These are phyloP conservation scores for Lolium rigidum DNA, from an alignment of 176 grass and related monocot genomes.

Conservation along the genomic window DNA sequence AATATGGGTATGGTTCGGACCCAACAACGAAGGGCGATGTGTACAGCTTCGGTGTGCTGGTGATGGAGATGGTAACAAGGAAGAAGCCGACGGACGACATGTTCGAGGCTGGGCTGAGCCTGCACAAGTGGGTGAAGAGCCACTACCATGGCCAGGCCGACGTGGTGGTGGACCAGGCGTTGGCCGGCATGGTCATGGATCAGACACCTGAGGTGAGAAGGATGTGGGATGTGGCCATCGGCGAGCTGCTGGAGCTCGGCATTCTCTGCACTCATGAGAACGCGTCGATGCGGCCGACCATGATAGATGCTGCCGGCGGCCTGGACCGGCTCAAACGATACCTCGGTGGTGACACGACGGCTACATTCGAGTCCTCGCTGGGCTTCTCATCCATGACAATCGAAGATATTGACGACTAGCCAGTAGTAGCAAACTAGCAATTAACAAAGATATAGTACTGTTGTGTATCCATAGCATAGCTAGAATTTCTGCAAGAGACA, in stretches of 20 bases:
- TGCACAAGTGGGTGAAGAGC: conserved; percentile 79
- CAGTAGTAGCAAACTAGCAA: neutral
- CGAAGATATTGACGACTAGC: conserved; percentile 50
- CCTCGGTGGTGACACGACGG: conserved; percentile 73
- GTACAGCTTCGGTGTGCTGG: conserved; percentile 90
- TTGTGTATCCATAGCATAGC: conserved; percentile 8
- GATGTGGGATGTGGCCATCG: conserved; percentile 84
- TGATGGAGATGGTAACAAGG: conserved; percentile 77
- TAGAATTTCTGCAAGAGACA: neutral
- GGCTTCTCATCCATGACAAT: conserved; percentile 71
- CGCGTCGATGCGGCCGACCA: conserved; percentile 63
- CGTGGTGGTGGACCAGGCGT: conserved; percentile 47
- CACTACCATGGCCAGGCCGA: conserved; percentile 62
- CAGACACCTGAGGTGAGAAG: conserved; percentile 68
- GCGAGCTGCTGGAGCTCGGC: conserved; percentile 83
- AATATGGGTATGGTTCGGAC: conserved; percentile 81
- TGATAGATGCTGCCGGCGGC: conserved; percentile 83
- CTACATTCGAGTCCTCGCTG: conserved; percentile 75
- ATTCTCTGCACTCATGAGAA: conserved; percentile 78
- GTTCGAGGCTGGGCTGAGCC: conserved; percentile 69
- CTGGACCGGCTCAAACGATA: conserved; percentile 83
- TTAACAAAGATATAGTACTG: neutral
- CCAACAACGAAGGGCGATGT: conserved; percentile 85
- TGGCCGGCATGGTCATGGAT: conserved; percentile 54
- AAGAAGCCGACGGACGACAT: conserved; percentile 74